Conservation (phyloP, 1,284 basidiomycete genomes). For the Apiotrichum mycotoxinovorans region DNA sequence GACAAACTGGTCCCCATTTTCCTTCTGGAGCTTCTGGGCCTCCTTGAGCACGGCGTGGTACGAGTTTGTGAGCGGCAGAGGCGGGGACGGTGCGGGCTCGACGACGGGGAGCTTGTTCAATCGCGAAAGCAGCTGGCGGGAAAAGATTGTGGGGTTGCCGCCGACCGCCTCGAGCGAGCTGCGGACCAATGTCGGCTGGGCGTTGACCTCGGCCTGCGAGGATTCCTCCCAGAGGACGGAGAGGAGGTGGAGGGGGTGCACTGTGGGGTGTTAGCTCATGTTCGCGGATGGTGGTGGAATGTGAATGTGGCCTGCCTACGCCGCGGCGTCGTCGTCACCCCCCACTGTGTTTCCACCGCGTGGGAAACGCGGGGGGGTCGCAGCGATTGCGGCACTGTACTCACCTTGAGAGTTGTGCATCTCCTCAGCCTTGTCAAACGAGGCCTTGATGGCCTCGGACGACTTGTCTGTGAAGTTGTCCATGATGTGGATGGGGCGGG, state of each 20-base stretch:
- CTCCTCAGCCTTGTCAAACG: slow-evolving; percentile 52
- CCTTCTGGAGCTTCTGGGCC: slow-evolving; percentile 75
- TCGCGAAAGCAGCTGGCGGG: slow-evolving; percentile 40
- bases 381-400: slow-evolving; percentile 8
- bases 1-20: slow-evolving; percentile 81
- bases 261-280: slow-evolving; percentile 27
- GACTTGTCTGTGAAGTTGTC: slow-evolving; percentile 52
- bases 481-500: slow-evolving; percentile 28
- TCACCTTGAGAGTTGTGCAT: slow-evolving; percentile 44
- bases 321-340: no score
- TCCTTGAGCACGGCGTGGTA: slow-evolving; percentile 69
- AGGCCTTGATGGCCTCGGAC: slow-evolving; percentile 54
- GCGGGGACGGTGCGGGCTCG: slow-evolving; percentile 77
- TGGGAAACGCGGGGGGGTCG: background rate
- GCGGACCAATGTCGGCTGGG: slow-evolving; percentile 44
- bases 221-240: slow-evolving; percentile 46
- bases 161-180: slow-evolving; percentile 45
- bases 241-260: slow-evolving; percentile 50
- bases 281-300: no score
- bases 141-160: slow-evolving; percentile 43
- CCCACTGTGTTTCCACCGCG: background rate
- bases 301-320: no score
- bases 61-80: slow-evolving; percentile 59
- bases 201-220: slow-evolving; percentile 17
- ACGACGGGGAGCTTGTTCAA: slow-evolving; percentile 68